These are phyloP conservation scores for Citrus inodora DNA, from an alignment of 345 rosid species.

Conservation along the genomic window DNA sequence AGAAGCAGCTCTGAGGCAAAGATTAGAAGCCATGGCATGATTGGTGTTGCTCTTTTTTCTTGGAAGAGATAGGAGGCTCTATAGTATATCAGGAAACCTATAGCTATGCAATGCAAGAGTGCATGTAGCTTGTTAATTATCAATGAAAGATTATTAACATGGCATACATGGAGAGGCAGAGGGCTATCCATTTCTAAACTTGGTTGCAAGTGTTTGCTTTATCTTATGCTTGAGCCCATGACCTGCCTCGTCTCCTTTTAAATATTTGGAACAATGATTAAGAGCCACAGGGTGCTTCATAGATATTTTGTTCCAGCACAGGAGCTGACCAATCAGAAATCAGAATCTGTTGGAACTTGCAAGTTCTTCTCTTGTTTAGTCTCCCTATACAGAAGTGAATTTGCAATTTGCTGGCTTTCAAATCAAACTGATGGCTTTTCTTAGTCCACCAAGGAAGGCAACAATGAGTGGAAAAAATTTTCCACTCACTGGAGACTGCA, in stretches of 20 bases:
- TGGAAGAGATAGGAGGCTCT: slow-evolving; percentile 29
- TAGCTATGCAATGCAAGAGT: slow-evolving; percentile 29
- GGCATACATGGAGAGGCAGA: slow-evolving; percentile 24
- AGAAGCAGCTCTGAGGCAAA: slow-evolving; percentile 28
- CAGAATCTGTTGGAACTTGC: not conserved
- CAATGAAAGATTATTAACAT: slow-evolving; percentile 6
- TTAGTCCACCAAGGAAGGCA: no score
- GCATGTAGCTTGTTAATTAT: slow-evolving; percentile 24
- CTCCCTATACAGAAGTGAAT: no score
- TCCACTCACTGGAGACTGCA: not conserved
- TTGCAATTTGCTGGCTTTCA: not conserved
- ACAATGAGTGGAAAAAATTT: no score
- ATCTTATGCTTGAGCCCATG: not conserved
- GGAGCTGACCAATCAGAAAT: not conserved
- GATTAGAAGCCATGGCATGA: slow-evolving; percentile 23
- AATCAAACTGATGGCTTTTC: not conserved
- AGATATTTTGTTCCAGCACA: not conserved
- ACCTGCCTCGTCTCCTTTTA: not conserved
- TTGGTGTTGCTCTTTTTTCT: not conserved
- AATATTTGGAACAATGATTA: not conserved
- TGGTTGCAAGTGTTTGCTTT: not conserved
- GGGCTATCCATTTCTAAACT: slow-evolving; percentile 3
- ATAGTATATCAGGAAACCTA: slow-evolving; percentile 27
- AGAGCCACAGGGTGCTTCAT: not conserved
- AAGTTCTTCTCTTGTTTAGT: not conserved